phyloP scores from a whole-genome alignment of 2,329 filamentous ascomycete species.

The Penicillium paneum region DNA sequence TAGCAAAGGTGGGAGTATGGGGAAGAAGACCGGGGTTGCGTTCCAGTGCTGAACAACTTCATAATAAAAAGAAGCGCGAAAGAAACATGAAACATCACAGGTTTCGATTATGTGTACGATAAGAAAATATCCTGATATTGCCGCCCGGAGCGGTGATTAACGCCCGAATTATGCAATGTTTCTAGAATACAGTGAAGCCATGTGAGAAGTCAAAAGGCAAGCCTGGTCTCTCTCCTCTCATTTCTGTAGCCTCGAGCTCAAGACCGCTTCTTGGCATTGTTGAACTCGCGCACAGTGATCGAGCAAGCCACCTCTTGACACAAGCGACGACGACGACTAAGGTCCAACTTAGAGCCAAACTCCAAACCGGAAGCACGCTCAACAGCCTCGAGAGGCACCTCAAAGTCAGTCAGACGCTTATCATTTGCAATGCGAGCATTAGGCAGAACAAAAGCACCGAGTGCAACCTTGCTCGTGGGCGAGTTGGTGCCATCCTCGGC shows the following conservation, averaged over 20 bases:
- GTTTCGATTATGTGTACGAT: slow-evolving; percentile 6
- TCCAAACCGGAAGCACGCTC: slow-evolving; percentile 90
- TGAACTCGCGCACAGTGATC: slow-evolving; percentile 76
- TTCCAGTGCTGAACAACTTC: slow-evolving; percentile 67
- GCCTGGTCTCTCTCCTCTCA: background rate
- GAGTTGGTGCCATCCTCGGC: slow-evolving; percentile 71
- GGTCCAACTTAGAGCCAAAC: slow-evolving; percentile 77
- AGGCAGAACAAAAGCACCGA: slow-evolving; percentile 92
- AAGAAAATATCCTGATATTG: slow-evolving; percentile 12
- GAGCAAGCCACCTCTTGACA: slow-evolving; percentile 85
- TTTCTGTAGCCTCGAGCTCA: background rate
- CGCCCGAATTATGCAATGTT: slow-evolving; percentile 25
- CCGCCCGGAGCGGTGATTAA: slow-evolving; percentile 16
- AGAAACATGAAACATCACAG: background rate
- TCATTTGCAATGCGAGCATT: slow-evolving; percentile 85
- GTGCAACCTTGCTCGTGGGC: slow-evolving; percentile 69
- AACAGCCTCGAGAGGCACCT: slow-evolving; percentile 88
- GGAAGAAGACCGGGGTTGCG: slow-evolving; percentile 72
- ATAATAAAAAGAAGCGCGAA: background rate
- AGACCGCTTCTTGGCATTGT: slow-evolving; percentile 52
- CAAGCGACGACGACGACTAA: slow-evolving; percentile 69
- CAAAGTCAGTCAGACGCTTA: slow-evolving; percentile 85
- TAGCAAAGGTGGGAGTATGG: slow-evolving; percentile 76
- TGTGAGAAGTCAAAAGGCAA: background rate
- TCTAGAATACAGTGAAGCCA: slow-evolving; percentile 22